Percentiles rank a stretch among this genome's conserved stretches.
Conservation (phyloP, 495 filamentous ascomycete genomes). For the Niebla homalea region DNA sequence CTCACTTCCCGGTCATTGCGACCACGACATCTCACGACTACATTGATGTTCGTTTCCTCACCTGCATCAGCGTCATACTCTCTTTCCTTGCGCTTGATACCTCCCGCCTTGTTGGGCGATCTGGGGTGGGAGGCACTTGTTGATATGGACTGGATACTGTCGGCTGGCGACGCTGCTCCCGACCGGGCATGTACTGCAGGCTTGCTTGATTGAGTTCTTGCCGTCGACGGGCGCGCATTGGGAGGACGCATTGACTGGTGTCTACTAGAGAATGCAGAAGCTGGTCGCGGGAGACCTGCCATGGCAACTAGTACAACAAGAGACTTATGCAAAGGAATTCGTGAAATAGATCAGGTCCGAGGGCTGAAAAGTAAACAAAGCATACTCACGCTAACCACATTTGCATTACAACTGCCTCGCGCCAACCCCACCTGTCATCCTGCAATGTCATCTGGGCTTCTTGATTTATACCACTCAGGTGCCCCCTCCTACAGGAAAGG, state of each 20-base stretch:
- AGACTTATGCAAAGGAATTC: not conserved
- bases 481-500: too few relatives aligned
- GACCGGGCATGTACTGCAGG: constrained; percentile 26
- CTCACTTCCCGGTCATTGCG: constrained; percentile 81
- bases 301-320: constrained; percentile 18
- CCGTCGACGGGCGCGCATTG: constrained; percentile 28
- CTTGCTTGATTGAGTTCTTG: constrained; percentile 32
- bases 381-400: not conserved
- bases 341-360: not conserved
- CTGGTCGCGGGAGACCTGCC: constrained; percentile 42
- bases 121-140: constrained; percentile 34
- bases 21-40: constrained; percentile 87
- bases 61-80: constrained; percentile 61
- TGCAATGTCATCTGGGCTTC: too few relatives aligned
- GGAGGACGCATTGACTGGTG: constrained; percentile 45
- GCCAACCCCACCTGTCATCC: too few relatives aligned
- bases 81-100: constrained; percentile 65
- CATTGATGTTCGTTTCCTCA: constrained; percentile 91
- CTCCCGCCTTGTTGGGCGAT: constrained; percentile 30
- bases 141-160: constrained; percentile 42
- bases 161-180: constrained; percentile 49
- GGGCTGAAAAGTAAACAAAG: too few relatives aligned
- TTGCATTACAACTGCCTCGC: too few relatives aligned
- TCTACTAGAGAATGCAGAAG: constrained; percentile 35
- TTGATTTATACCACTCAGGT: too few relatives aligned